Conservation (phyloP, 257 asterid genomes). For the Eustoma russellianum region DNA sequence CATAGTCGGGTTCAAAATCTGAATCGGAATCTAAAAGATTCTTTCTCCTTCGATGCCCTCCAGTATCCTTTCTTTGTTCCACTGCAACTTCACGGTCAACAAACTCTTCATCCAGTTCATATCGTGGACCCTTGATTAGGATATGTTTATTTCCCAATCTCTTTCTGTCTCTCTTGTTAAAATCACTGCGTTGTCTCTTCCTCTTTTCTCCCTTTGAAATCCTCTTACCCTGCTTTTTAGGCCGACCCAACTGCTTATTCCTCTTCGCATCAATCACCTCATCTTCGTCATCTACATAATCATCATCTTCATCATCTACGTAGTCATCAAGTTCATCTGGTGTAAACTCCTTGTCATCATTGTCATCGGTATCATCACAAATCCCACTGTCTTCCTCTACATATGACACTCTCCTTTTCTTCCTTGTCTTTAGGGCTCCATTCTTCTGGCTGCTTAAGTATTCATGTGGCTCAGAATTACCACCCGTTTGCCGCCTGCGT, state of each 20-base stretch:
- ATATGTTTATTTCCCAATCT: conserved; percentile 17
- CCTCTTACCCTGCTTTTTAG: conserved; percentile 10
- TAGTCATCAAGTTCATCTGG: conserved; percentile 17
- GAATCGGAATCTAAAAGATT: conserved; percentile 46
- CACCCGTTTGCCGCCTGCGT: conserved; percentile 19
- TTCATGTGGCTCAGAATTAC: conserved; percentile 19
- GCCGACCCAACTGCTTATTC: conserved; percentile 20
- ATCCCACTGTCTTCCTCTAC: conserved; percentile 25
- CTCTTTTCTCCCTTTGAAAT: conserved; percentile 11
- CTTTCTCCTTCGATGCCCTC: conserved; percentile 38
- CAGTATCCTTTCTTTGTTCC: conserved; percentile 25
- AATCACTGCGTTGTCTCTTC: conserved; percentile 22
- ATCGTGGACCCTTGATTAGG: conserved; percentile 20
- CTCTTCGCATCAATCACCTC: conserved; percentile 14
- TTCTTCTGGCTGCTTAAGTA: conserved; percentile 19
- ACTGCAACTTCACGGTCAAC: too few species aligned
- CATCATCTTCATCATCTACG: conserved; percentile 16
- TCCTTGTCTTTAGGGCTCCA: conserved; percentile 13
- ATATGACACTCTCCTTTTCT: conserved; percentile 27
- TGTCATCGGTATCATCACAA: conserved; percentile 23
- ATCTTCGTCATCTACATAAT: conserved; percentile 28
- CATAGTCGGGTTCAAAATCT: conserved; percentile 59
- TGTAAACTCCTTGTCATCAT: conserved; percentile 31
- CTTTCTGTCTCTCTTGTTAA: conserved; percentile 22
- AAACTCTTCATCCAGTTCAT: too few species aligned